Conservation (phyloP, 805 yeast species). For the Candida vaughaniae region DNA sequence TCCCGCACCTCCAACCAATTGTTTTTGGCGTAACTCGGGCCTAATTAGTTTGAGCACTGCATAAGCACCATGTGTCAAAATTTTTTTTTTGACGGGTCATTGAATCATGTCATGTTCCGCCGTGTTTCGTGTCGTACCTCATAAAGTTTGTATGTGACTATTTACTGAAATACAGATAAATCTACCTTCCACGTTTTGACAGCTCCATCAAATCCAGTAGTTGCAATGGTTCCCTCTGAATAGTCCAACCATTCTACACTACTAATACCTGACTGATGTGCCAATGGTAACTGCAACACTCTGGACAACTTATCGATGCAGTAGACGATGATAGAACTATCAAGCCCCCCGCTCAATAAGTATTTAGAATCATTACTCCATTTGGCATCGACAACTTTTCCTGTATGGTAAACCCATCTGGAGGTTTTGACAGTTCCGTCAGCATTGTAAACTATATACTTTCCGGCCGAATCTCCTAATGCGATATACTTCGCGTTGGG, state of each 20-base stretch:
- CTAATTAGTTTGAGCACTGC: too few species aligned
- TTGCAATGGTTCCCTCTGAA: conserved; percentile 40
- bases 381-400: conserved; percentile 69
- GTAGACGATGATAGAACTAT: conserved; percentile 76
- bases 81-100: too few species aligned
- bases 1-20: too few species aligned
- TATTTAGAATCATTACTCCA: conserved; percentile 79
- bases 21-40: too few species aligned
- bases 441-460: conserved; percentile 69
- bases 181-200: conserved; percentile 68
- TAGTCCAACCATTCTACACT: conserved; percentile 67
- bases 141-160: neutral
- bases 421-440: conserved; percentile 66
- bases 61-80: too few species aligned
- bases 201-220: conserved; percentile 80
- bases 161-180: conserved; percentile 1
- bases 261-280: conserved; percentile 87
- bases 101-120: too few species aligned
- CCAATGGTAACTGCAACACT: conserved; percentile 68
- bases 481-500: conserved; percentile 71
- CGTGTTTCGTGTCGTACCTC: neutral
- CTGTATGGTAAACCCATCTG: conserved; percentile 95
- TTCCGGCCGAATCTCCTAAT: conserved; percentile 85
- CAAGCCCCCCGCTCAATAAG: conserved; percentile 79
- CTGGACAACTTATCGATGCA: conserved; percentile 76